phyloP scores from a whole-genome alignment of 495 filamentous ascomycete species.

The Hypoxylon fuscum region DNA sequence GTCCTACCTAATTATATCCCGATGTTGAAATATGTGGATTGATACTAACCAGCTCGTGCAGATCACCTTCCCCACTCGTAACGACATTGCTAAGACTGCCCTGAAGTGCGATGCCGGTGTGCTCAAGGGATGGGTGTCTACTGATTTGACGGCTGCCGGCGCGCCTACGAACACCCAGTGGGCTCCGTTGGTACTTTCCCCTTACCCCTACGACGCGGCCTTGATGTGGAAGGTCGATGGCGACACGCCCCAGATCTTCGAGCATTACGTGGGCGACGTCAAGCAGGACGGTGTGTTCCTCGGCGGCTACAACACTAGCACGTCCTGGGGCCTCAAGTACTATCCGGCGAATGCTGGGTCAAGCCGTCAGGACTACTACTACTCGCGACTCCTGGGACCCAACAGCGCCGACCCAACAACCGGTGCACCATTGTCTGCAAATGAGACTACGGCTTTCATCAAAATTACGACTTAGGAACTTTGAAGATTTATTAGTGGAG shows the following conservation, averaged over 20 bases:
- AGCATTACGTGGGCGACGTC: conserved; percentile 44
- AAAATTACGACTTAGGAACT: conserved; percentile 18
- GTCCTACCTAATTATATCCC: conserved; percentile 12
- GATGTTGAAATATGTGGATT: not conserved
- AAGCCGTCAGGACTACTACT: conserved; percentile 31
- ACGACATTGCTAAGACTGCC: conserved; percentile 32
- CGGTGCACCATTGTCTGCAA: conserved; percentile 17
- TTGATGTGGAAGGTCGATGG: conserved; percentile 43
- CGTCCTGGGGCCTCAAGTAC: conserved; percentile 32
- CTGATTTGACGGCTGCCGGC: conserved; percentile 31
- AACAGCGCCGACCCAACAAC: conserved; percentile 35
- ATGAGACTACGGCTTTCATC: conserved; percentile 35
- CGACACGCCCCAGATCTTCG: conserved; percentile 36
- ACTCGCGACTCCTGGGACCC: conserved; percentile 35
- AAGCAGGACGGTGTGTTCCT: conserved; percentile 45
- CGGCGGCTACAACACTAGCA: conserved; percentile 30
- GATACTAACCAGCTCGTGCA: conserved; percentile 7
- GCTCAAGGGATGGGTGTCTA: conserved; percentile 26
- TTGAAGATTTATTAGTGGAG: too few relatives aligned
- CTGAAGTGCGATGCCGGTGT: conserved; percentile 28
- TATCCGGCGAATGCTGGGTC: conserved; percentile 2
- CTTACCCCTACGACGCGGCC: conserved; percentile 37
- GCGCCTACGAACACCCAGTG: conserved; percentile 35
- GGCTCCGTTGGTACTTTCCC: conserved; percentile 32
- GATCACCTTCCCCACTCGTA: conserved; percentile 35